Percentiles rank a stretch among this genome's conserved stretches.
Conservation (phyloP, 2,329 filamentous ascomycete species). For the Aspergillus sp. region DNA sequence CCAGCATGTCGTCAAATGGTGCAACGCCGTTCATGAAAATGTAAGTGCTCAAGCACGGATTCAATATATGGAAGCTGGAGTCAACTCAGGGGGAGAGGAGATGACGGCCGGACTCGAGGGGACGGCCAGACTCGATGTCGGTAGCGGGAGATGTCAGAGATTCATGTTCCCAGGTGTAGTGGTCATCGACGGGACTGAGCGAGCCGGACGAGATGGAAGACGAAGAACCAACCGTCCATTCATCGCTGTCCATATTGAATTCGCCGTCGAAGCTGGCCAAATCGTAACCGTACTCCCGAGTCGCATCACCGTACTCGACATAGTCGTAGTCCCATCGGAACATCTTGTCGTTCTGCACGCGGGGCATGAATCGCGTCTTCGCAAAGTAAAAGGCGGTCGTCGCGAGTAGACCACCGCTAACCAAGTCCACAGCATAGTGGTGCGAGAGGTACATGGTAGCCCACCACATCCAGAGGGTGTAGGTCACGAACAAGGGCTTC, state of each 20-base stretch:
- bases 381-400: constrained; percentile 78
- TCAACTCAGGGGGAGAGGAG: constrained; percentile 17
- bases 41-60: constrained; percentile 19
- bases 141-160: constrained; percentile 33
- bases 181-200: constrained; percentile 61
- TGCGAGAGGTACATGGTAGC: constrained; percentile 97
- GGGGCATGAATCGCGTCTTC: constrained; percentile 75
- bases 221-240: constrained; percentile 85
- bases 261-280: constrained; percentile 57
- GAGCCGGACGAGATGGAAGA: constrained; percentile 69
- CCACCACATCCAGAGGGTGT: constrained; percentile 96
- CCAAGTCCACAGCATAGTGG: constrained; percentile 92
- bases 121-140: constrained; percentile 42
- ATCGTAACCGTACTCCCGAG: constrained; percentile 51
- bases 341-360: constrained; percentile 77
- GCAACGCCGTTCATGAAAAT: constrained; percentile 36
- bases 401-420: constrained; percentile 76
- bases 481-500: constrained; percentile 74
- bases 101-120: constrained; percentile 40
- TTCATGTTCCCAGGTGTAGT: constrained; percentile 46
- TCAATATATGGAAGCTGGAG: constrained; percentile 20
- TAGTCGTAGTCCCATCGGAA: constrained; percentile 96
- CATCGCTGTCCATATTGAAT: constrained; percentile 68
- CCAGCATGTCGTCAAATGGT: constrained; percentile 36
- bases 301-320: constrained; percentile 73